phyloP scores from a whole-genome alignment of 192 early-diverging fungal genomes.

The Coemansia sp. region DNA sequence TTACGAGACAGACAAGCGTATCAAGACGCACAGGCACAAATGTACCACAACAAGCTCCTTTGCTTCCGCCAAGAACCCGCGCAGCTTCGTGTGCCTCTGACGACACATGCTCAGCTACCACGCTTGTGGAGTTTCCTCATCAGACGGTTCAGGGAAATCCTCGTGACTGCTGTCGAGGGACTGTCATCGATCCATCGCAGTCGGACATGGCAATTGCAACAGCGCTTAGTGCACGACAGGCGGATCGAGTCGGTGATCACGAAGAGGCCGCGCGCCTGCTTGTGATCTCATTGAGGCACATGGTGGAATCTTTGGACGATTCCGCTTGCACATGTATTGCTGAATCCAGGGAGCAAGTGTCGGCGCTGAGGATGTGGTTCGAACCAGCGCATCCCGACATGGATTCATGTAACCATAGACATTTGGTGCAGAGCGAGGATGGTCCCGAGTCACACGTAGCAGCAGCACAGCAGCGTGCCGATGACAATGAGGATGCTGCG shows the following conservation, averaged over 20 bases:
- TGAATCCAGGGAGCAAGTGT: conserved; percentile 23
- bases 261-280: conserved; percentile 21
- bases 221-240: conserved; percentile 31
- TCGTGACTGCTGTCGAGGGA: not conserved
- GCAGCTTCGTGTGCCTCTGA: conserved; percentile 4
- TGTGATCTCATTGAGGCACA: conserved; percentile 16
- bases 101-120: not conserved
- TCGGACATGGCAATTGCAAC: conserved; percentile 26
- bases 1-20: not conserved
- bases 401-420: not conserved
- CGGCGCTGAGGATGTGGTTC: conserved; percentile 18
- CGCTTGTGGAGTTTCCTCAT: not conserved
- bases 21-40: not conserved
- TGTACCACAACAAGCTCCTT: not conserved
- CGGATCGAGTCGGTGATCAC: conserved; percentile 26
- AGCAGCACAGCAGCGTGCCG: not conserved
- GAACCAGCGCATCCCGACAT: not conserved
- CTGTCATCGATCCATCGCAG: not conserved
- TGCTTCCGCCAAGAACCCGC: conserved; percentile 4
- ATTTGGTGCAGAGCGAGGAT: not conserved
- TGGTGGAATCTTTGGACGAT: conserved; percentile 22
- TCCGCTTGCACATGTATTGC: not conserved
- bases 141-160: not conserved
- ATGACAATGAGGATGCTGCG: not conserved
- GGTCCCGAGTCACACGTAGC: not conserved